A percentile compares a stretch with the other conserved stretches of the same genome.
Evolutionary conservation across 495 filamentous ascomycete genomes (phyloP).

Genomic region (Penicillium maclennaniae): DNA sequence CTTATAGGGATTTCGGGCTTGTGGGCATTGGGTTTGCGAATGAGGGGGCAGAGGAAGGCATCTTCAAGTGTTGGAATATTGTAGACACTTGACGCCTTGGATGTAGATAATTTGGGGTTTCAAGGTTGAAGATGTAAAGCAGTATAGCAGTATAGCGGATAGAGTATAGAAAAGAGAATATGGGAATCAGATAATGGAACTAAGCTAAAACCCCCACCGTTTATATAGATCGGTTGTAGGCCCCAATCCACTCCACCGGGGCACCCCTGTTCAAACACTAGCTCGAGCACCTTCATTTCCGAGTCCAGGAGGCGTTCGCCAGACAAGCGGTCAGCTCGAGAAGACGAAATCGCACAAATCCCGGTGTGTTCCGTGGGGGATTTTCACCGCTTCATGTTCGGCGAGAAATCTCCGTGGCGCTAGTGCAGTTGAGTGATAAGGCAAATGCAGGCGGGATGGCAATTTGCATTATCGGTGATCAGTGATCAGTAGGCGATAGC

Average conservation of each 20-base stretch:
- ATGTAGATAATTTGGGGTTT: too few species aligned
- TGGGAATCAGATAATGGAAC: neutral
- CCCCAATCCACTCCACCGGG: neutral
- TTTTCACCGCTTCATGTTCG: neutral
- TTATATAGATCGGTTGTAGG: neutral
- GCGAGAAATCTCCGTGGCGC: neutral
- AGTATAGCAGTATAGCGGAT: neutral
- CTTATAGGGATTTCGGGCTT: constrained; percentile 44
- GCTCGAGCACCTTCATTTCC: neutral
- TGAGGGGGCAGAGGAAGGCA: constrained; percentile 39
- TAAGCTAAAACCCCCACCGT: too few species aligned
- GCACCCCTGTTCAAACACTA: neutral
- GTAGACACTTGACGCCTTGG: neutral
- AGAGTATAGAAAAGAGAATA: neutral
- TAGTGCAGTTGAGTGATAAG: constrained; percentile 11
- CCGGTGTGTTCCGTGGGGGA: constrained; percentile 6
- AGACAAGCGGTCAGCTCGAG: constrained; percentile 18
- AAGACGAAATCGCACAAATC: constrained; percentile 5
- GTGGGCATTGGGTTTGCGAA: constrained; percentile 30
- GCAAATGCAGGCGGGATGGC: constrained; percentile 18
- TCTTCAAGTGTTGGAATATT: constrained; percentile 6
- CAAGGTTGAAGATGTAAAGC: neutral
- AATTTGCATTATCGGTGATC: constrained; percentile 29
- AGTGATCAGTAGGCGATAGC: neutral
- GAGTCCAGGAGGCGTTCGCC: constrained; percentile 10